phyloP scores from a whole-genome alignment of 2,329 filamentous ascomycete genomes.

The Berkeleyomyces basicola region DNA sequence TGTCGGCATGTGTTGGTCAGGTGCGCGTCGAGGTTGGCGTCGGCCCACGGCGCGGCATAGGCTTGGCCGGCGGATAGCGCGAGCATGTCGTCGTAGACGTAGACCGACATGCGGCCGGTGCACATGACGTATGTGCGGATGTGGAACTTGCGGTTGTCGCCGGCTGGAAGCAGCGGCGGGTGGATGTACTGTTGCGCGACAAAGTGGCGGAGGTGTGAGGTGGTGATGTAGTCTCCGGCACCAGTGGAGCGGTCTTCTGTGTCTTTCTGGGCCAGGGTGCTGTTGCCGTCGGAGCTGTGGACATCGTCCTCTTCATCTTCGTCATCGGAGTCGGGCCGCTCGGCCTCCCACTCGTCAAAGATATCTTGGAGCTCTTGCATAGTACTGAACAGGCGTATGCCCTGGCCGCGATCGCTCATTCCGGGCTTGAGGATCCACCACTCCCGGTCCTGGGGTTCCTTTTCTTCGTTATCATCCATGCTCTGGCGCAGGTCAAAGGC shows the following conservation, averaged over 20 bases:
- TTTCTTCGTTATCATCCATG: conserved; percentile 44
- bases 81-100: conserved; percentile 81
- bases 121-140: conserved; percentile 83
- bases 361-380: conserved; percentile 72
- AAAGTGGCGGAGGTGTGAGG: conserved; percentile 88
- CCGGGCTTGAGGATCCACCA: conserved; percentile 99
- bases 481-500: conserved; percentile 74
- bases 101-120: conserved; percentile 59
- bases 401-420: conserved; percentile 93
- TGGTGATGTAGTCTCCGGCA: conserved; percentile 46
- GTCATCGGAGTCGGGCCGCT: conserved; percentile 46
- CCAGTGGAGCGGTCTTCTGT: conserved; percentile 20
- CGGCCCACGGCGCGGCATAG: conserved; percentile 49
- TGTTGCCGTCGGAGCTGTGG: not conserved
- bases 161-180: conserved; percentile 58
- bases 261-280: not conserved
- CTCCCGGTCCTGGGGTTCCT: conserved; percentile 33
- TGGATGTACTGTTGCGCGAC: conserved; percentile 91
- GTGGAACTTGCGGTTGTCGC: conserved; percentile 73
- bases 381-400: conserved; percentile 74
- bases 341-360: conserved; percentile 80
- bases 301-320: conserved; percentile 30
- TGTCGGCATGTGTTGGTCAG: conserved; percentile 95
- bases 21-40: conserved; percentile 48
- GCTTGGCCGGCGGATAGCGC: conserved; percentile 70